Evolutionary conservation across 2,329 filamentous ascomycete genomes (phyloP).

Genomic region (Fusarium sp.): DNA sequence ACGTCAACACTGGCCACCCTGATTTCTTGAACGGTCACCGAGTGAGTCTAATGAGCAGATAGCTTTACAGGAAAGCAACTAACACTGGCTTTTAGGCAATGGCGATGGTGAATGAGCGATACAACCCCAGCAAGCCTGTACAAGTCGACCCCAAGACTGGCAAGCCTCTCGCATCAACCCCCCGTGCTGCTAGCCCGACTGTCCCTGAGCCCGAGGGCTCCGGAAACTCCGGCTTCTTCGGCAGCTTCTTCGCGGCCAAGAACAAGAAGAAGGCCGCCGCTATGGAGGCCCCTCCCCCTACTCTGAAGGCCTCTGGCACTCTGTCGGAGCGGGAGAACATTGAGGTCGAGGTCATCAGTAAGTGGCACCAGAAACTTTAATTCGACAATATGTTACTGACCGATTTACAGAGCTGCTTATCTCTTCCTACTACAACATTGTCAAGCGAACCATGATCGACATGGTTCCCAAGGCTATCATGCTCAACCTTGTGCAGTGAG

Average conservation of each 20-base stretch:
- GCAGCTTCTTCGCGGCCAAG: slow-evolving; percentile 98
- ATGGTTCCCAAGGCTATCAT: slow-evolving; percentile 99
- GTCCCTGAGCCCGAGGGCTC: slow-evolving; percentile 62
- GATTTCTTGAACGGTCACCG: slow-evolving; percentile 97
- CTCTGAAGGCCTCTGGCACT: slow-evolving; percentile 91
- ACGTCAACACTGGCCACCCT: slow-evolving; percentile 98
- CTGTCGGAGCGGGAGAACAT: slow-evolving; percentile 93
- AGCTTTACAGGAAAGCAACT: not conserved
- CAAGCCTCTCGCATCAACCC: slow-evolving; percentile 80
- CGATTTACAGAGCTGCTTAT: slow-evolving; percentile 82
- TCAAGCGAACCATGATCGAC: slow-evolving; percentile 98
- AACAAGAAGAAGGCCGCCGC: slow-evolving; percentile 99
- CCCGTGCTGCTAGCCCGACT: slow-evolving; percentile 81
- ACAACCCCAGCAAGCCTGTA: slow-evolving; percentile 82
- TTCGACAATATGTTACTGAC: slow-evolving; percentile 23
- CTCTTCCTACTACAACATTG: slow-evolving; percentile 97
- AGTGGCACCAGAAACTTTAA: slow-evolving; percentile 51
- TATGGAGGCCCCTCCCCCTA: slow-evolving; percentile 95
- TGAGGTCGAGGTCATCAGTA: slow-evolving; percentile 98
- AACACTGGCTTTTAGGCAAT: slow-evolving; percentile 73
- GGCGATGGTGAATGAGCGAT: slow-evolving; percentile 96
- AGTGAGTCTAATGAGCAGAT: slow-evolving; percentile 58
- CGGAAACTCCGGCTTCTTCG: slow-evolving; percentile 86
- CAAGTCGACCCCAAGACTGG: slow-evolving; percentile 99
- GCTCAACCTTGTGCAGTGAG: slow-evolving; percentile 94